A percentile compares a stretch with the other conserved stretches of the same genome.
Conservation (phyloP, 1,284 basidiomycete genomes). For the Leccinum subrobustum region DNA sequence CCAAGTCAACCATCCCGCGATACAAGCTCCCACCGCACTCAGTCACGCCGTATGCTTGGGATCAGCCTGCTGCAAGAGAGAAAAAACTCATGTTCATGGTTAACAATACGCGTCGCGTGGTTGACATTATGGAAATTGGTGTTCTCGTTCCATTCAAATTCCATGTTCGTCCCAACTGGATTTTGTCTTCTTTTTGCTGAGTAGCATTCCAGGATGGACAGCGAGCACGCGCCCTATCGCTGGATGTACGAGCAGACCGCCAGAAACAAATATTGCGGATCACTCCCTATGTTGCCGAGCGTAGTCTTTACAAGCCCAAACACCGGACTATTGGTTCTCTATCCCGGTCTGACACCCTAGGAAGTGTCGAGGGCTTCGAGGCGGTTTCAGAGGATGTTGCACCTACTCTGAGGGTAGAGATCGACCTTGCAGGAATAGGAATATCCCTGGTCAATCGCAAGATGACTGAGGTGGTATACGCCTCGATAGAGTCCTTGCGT, state of each 20-base stretch:
- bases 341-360: constrained; percentile 69
- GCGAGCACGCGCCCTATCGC: constrained; percentile 66
- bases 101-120: constrained; percentile 64
- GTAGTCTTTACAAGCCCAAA: constrained; percentile 87
- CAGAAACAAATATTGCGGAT: constrained; percentile 87
- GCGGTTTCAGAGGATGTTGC: constrained; percentile 78
- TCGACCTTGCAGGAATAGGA: constrained; percentile 91
- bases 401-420: constrained; percentile 65
- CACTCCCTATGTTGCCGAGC: constrained; percentile 84
- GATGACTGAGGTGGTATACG: constrained; percentile 89
- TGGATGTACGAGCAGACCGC: constrained; percentile 93
- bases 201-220: constrained; percentile 45
- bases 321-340: constrained; percentile 48
- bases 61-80: constrained; percentile 82
- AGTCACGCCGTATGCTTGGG: constrained; percentile 86
- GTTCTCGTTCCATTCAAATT: constrained; percentile 91
- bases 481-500: constrained; percentile 78
- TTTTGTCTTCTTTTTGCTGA: constrained; percentile 7
- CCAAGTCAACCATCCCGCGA: constrained; percentile 28
- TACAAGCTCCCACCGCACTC: constrained; percentile 65
- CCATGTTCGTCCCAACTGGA: constrained; percentile 46
- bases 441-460: constrained; percentile 89
- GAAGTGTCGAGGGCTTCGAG: constrained; percentile 82
- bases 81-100: constrained; percentile 78
- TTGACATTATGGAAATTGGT: constrained; percentile 98